phyloP scores from a whole-genome alignment of 164 flowering plant genomes.

The Vitis rupestris region DNA sequence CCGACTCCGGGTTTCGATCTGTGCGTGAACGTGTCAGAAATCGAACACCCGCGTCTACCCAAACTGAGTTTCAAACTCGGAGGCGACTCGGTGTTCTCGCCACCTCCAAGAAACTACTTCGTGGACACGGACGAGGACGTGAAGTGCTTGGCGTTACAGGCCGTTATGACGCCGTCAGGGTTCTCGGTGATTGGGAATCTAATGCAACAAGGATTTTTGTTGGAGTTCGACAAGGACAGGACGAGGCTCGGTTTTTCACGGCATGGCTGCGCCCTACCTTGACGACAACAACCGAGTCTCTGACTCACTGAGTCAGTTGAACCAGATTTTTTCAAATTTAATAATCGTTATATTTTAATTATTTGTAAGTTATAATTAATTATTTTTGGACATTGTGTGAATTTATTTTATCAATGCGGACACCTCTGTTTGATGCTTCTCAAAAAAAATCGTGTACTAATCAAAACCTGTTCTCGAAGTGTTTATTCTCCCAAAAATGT shows the following conservation, averaged over 20 bases:
- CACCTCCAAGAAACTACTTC: slow-evolving; percentile 68
- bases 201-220: slow-evolving; percentile 81
- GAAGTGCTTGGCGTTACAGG: slow-evolving; percentile 65
- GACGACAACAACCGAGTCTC: slow-evolving; percentile 1
- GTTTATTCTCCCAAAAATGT: too few species aligned
- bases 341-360: too few species aligned
- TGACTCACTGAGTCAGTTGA: slow-evolving; percentile 1
- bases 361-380: too few species aligned
- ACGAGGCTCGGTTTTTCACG: slow-evolving; percentile 68
- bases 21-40: slow-evolving; percentile 54
- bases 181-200: slow-evolving; percentile 74
- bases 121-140: slow-evolving; percentile 49
- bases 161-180: slow-evolving; percentile 35
- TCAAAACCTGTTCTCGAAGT: too few species aligned
- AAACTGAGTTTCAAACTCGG: slow-evolving; percentile 49
- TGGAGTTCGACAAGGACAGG: slow-evolving; percentile 62
- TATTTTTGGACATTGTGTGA: neutral
- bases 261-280: slow-evolving; percentile 47
- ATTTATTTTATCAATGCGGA: neutral
- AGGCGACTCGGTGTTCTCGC: slow-evolving; percentile 51
- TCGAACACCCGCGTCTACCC: slow-evolving; percentile 36
- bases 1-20: slow-evolving; percentile 49
- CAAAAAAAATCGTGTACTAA: too few species aligned
- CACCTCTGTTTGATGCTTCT: too few species aligned
- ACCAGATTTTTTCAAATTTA: too few species aligned